Base-by-base conservation (phyloP, 2,329 filamentous ascomycete genomes). In the Aspergillus pseudoviridinutans region DNA sequence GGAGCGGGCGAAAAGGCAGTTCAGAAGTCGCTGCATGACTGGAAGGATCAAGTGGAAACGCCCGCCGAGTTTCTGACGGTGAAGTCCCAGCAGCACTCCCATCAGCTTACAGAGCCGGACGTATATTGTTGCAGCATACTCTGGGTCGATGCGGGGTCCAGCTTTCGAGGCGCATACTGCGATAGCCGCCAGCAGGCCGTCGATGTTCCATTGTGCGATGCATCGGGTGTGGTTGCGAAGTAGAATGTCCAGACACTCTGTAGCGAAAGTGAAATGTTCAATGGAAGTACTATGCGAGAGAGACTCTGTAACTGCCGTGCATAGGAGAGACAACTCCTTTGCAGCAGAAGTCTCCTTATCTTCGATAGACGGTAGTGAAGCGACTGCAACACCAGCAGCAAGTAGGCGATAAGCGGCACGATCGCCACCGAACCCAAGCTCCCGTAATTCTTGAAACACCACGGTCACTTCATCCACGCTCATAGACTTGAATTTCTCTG, bases 41-140 rank as follows among this genome's bases (percentile, higher is more conserved):
- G 79, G 77, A 5, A 86, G 71, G 17, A 87, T 71, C 10, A 87
- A 74, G 64, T 87, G 84, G 71, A 83, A 83, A 25, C 85, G 82
- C 7, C 84, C 84, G 38, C 82, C 81, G 9, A 87, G 74, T 46
- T 83, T 82, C 17, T 80, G 74, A 24, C 84, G 80, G 64, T 87
- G 81, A 12, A 85, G 76, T n/a, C 80, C 75, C 7, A 88, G 71
- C 7, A 87, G 69, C 0, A 79, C 70, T 8, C 79, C 80, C 55
- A 82, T 72, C 9, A 85, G 74, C 38, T 79, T 73, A 67, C 83
- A 86, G 9, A 86, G 71, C 46, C 82, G 80, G 4, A 76, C 74
- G 71, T 79, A 86, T 49, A 86, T 75, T 1, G 74, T 70, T 1
- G 75, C 66, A 7, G 74, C 68, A 51, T 66, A 72, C 35, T 69